Evolutionary conservation across 2,329 filamentous ascomycete genomes (phyloP), one percentile per base, ranked within the genome.

Genomic region (Parascedosporium putredinis): DNA sequence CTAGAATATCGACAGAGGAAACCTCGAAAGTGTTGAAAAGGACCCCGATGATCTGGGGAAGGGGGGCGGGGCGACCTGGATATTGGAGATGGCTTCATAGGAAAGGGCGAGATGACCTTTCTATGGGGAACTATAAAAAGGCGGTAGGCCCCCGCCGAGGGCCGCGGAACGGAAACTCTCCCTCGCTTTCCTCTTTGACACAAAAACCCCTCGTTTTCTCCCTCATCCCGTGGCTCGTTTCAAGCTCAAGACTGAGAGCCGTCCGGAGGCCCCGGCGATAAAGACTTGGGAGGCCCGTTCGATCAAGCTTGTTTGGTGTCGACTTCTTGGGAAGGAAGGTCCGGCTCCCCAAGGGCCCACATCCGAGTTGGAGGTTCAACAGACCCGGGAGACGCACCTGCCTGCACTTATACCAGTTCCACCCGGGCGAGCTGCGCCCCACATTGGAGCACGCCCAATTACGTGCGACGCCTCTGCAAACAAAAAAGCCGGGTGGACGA

Each of bases 91-190:
- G 36, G 36, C 27, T 12, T 40, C 36, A 40, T 14, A 40, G n/a
- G 10, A 44, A 22, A 3, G 40, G 33, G 27, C 47, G 47, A 52
- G 43, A 52, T 2, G 20, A 23, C 42, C 45, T 36, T 45, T 29
- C 25, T 12, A 7, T 47, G 50, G 53, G 52, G 52, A 47, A 57
- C 55, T 67, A 67, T 67, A 67, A 65, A 67, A 62, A 65, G 56
- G 55, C 54, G 48, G 45, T 55, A 53, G 51, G 53, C 54, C 50
- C 53, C 49, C 16, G 14, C 34, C n/a, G n/a, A n/a, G 23, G 9
- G 33, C 12, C 22, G 36, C n/a, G 14, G 22, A n/a, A 16, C 23
- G 23, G 24, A 6, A 29, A 5, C 4, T 20, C 25, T 16, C 24
- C 47, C 23, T 23, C 31, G n/a, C 23, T 36, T 31, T 33, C 22